Conservation (phyloP, 805 yeast genomes). For the Spathaspora boniae region DNA sequence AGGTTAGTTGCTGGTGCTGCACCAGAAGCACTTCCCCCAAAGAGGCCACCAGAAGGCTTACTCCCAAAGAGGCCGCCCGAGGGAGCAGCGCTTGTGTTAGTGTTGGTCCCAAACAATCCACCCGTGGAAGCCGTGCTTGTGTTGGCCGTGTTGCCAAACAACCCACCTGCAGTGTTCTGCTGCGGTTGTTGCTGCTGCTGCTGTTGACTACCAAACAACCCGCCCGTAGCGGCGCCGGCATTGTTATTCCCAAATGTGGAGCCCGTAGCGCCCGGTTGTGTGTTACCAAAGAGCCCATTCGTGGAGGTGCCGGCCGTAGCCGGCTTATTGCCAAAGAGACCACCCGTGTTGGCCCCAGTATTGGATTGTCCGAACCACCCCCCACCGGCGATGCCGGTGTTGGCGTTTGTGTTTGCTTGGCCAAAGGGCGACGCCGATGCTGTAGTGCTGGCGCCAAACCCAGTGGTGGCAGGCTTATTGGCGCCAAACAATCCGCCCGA, state of each 20-base stretch:
- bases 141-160: conserved; percentile 13
- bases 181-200: conserved; percentile 8
- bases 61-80: conserved; percentile 21
- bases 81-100: conserved; percentile 5
- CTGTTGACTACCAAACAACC: conserved; percentile 8
- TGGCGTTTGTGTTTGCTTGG: neutral
- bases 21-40: conserved; percentile 12
- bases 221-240: conserved; percentile 6
- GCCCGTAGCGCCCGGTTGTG: no score
- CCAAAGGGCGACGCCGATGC: conserved; percentile 5
- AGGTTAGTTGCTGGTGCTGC: no score
- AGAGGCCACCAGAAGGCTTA: conserved; percentile 8
- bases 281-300: no score
- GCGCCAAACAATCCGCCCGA: conserved; percentile 17
- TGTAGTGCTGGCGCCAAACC: conserved; percentile 2
- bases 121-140: conserved; percentile 12
- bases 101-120: conserved; percentile 12
- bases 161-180: conserved; percentile 12
- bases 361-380: conserved; percentile 37
- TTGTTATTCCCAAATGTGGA: conserved; percentile 4
- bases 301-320: conserved; percentile 3
- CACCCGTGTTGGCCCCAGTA: conserved; percentile 8
- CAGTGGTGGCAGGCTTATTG: conserved; percentile 4
- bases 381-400: conserved; percentile 7
- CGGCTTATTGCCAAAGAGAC: conserved; percentile 9